A percentile compares a stretch with the other conserved stretches of the same genome.
These are phyloP conservation scores for Elsinoe necatrix DNA, from an alignment of 2,329 filamentous ascomycete genomes.

Conservation along the genomic window DNA sequence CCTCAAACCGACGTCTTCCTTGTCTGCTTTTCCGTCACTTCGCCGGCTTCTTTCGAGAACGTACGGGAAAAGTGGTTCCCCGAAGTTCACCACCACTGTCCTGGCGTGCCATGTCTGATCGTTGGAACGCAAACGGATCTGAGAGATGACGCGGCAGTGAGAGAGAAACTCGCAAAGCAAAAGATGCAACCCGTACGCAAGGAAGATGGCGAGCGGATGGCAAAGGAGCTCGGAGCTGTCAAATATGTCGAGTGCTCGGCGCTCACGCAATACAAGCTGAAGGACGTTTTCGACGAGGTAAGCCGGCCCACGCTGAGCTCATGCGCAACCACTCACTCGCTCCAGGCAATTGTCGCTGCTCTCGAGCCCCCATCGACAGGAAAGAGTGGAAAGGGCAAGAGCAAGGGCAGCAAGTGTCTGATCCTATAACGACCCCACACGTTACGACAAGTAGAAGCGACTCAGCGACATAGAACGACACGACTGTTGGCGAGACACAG, in stretches of 20 bases:
- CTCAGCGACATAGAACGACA: slow-evolving; percentile 9
- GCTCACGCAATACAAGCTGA: slow-evolving; percentile 94
- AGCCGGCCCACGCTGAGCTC: slow-evolving; percentile 24
- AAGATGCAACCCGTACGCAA: slow-evolving; percentile 90
- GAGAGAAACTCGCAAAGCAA: slow-evolving; percentile 88
- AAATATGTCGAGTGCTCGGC: slow-evolving; percentile 99
- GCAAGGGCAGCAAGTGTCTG: slow-evolving; percentile 30
- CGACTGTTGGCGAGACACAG: slow-evolving; percentile 7
- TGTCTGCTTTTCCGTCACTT: slow-evolving; percentile 97
- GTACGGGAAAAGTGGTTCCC: slow-evolving; percentile 98
- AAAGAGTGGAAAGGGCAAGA: slow-evolving; percentile 52
- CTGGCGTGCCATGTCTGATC: slow-evolving; percentile 93
- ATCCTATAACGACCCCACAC: slow-evolving; percentile 27
- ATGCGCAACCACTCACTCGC: slow-evolving; percentile 19
- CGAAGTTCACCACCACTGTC: slow-evolving; percentile 97
- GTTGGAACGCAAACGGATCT: slow-evolving; percentile 97
- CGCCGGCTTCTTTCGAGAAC: slow-evolving; percentile 97
- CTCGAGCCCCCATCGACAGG: slow-evolving; percentile 70
- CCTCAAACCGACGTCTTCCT: slow-evolving; percentile 98
- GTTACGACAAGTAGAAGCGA: slow-evolving; percentile 10
- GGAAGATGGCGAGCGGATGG: slow-evolving; percentile 92
- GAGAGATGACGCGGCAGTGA: slow-evolving; percentile 73
- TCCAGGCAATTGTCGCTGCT: slow-evolving; percentile 86
- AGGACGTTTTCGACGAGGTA: slow-evolving; percentile 99
- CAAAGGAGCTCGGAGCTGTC: slow-evolving; percentile 91